Conservation (phyloP, 257 asterid genomes). For the Solanum microdontum region DNA sequence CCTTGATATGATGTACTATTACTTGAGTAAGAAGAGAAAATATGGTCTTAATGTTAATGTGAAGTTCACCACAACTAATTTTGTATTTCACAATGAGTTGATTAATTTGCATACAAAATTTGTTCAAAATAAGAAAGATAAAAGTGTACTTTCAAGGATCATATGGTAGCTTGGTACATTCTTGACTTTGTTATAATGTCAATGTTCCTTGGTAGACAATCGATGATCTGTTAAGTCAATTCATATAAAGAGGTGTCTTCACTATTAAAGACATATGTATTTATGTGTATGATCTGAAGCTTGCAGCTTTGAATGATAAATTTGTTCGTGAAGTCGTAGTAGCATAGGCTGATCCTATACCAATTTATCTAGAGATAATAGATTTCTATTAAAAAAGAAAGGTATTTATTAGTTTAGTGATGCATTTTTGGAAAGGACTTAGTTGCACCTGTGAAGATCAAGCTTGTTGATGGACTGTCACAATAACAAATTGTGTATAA, state of each 20-base stretch:
- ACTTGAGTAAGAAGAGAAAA: not conserved
- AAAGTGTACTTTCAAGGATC: not conserved
- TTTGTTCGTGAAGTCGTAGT: not conserved
- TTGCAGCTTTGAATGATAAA: not conserved
- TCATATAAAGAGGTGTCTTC: not conserved
- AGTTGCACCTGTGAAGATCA: not conserved
- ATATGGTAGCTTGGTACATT: not conserved
- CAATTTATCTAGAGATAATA: not conserved
- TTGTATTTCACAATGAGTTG: not conserved
- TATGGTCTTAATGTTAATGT: not conserved
- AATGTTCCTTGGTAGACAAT: not conserved
- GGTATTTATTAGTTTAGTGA: not conserved
- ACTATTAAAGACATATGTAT: not conserved
- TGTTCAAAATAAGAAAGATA: not conserved
- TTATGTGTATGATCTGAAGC: not conserved
- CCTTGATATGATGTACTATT: not conserved
- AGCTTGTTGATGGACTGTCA: not conserved
- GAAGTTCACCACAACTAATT: not conserved
- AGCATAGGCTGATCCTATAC: not conserved
- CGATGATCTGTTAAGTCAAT: not conserved
- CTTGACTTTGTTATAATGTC: not conserved
- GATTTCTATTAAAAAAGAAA: not conserved
- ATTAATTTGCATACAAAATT: not conserved
- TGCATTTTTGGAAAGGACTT: not conserved
- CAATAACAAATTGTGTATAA: not conserved